phyloP scores from a whole-genome alignment of 2,329 filamentous ascomycete genomes.

The Nemania sp. region DNA sequence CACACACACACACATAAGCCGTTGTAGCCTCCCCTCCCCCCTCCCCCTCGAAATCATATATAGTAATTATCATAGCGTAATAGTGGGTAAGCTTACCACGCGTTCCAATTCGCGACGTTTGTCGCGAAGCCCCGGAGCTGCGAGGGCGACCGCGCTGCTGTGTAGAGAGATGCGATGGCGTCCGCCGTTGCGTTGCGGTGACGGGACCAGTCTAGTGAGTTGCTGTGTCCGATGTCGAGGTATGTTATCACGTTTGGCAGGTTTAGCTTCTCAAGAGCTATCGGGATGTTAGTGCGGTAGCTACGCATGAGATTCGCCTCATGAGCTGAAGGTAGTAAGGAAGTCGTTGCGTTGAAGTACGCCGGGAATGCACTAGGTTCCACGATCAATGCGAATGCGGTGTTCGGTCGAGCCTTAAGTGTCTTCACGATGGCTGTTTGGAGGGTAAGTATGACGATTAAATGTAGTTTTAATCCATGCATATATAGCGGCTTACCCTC shows the following conservation, averaged over 20 bases:
- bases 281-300: conserved; percentile 13
- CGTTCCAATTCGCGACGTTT: conserved; percentile 20
- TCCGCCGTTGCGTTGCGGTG: conserved; percentile 18
- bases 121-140: conserved; percentile 15
- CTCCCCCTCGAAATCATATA: no score
- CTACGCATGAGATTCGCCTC: conserved; percentile 12
- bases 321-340: background rate
- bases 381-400: conserved; percentile 19
- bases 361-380: conserved; percentile 21
- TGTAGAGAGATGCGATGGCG: background rate
- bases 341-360: conserved; percentile 12
- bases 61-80: no score
- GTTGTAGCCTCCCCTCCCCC: no score
- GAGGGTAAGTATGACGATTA: background rate
- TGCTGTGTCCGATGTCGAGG: conserved; percentile 21
- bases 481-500: no score
- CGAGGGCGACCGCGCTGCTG: background rate
- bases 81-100: conserved; percentile 7
- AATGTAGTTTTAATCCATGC: background rate
- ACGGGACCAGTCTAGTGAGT: conserved; percentile 18
- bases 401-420: conserved; percentile 6
- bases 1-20: no score
- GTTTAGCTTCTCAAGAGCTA: background rate
- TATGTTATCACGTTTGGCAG: conserved; percentile 15
- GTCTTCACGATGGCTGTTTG: conserved; percentile 8